phyloP scores from a whole-genome alignment of 192 early-diverging fungal species.

The Mortierella antarctica region DNA sequence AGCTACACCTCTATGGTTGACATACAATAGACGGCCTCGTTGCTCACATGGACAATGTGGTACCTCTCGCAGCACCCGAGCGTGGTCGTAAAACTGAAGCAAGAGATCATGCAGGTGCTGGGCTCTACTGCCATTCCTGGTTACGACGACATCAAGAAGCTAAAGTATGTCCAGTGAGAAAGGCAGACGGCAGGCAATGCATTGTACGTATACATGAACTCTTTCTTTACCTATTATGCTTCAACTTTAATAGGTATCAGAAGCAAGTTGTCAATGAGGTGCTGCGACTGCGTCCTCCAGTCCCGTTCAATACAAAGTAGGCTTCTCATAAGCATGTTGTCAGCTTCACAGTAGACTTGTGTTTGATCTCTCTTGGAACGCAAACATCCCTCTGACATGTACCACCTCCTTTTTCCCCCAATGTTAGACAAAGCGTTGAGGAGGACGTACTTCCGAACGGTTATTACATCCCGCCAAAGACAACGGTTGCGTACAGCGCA shows the following conservation, averaged over 20 bases:
- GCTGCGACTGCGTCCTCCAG: slow-evolving; percentile 44
- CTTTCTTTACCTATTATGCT: neutral
- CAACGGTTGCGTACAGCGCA: slow-evolving; percentile 30
- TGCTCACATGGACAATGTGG: slow-evolving; percentile 41
- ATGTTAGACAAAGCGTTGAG: slow-evolving; percentile 53
- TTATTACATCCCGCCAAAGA: slow-evolving; percentile 58
- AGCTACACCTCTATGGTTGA: neutral
- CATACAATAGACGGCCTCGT: slow-evolving; percentile 31
- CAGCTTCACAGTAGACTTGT: slow-evolving; percentile 10
- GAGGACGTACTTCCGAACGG: slow-evolving; percentile 59
- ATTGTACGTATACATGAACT: neutral
- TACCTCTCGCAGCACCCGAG: slow-evolving; percentile 27
- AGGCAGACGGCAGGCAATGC: too few species aligned
- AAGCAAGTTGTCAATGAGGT: slow-evolving; percentile 66
- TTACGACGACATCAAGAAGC: slow-evolving; percentile 46
- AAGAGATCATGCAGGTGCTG: slow-evolving; percentile 23
- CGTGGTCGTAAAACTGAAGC: slow-evolving; percentile 18
- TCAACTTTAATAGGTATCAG: slow-evolving; percentile 52
- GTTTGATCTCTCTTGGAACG: slow-evolving; percentile 43
- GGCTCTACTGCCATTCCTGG: slow-evolving; percentile 19
- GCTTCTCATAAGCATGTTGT: neutral
- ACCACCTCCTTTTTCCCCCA: neutral
- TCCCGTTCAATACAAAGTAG: slow-evolving; percentile 43
- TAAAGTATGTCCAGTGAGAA: slow-evolving; percentile 15
- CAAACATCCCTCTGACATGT: slow-evolving; percentile 19